phyloP scores from a whole-genome alignment of 495 filamentous ascomycete genomes.

The Penicillium ochrochloron region DNA sequence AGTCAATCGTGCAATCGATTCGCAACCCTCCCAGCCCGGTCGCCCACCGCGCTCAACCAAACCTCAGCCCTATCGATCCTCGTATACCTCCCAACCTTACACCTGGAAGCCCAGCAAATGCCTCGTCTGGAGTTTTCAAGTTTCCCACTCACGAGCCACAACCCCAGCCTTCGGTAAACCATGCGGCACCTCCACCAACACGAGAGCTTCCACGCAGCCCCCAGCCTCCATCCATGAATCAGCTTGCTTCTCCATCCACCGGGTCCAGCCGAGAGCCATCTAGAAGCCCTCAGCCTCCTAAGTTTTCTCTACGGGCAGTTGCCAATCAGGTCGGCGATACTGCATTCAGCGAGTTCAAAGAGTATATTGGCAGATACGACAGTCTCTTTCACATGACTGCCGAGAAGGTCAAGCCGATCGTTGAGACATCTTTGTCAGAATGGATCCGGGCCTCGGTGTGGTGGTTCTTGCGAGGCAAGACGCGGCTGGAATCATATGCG shows the following conservation, averaged over 20 bases:
- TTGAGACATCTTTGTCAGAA: conserved; percentile 61
- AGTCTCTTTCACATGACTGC: conserved; percentile 72
- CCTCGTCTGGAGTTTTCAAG: conserved; percentile 26
- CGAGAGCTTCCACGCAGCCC: conserved; percentile 4
- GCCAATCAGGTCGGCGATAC: conserved; percentile 59
- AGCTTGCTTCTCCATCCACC: conserved; percentile 24
- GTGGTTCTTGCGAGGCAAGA: conserved; percentile 86
- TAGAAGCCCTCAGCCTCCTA: conserved; percentile 41
- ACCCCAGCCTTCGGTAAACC: conserved; percentile 6
- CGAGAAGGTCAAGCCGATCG: conserved; percentile 67
- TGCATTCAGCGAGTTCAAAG: conserved; percentile 68
- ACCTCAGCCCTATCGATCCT: conserved; percentile 32
- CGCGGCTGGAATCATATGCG: conserved; percentile 70
- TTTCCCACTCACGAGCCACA: conserved; percentile 8
- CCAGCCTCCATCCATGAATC: conserved; percentile 13
- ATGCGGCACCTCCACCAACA: background rate
- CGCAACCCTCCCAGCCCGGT: conserved; percentile 29
- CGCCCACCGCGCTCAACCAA: conserved; percentile 16
- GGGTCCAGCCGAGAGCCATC: conserved; percentile 29
- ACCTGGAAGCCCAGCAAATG: conserved; percentile 27
- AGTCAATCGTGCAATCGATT: conserved; percentile 35
- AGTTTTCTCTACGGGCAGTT: conserved; percentile 44
- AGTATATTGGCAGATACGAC: conserved; percentile 67
- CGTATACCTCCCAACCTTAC: conserved; percentile 30
- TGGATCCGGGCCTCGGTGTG: conserved; percentile 74